Base-by-base conservation (phyloP, 2,329 filamentous ascomycete species). In the Penicillium sumatraense region DNA sequence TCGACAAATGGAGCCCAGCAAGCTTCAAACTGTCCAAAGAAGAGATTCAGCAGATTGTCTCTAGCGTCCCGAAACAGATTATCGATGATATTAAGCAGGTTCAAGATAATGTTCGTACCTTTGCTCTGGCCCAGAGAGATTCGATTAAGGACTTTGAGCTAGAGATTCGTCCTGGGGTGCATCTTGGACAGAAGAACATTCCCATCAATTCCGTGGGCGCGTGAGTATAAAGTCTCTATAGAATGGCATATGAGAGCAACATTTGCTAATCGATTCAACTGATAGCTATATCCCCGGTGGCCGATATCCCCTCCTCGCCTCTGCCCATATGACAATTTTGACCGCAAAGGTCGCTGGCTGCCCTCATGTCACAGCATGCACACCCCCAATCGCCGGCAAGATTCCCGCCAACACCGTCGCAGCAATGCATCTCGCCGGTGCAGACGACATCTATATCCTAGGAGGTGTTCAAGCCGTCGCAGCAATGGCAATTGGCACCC, bases 291-390 rank as follows among this genome's bases (percentile, higher is more conserved):
- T 83, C 36, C 80, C 80, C 1, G 81, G 80, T 5, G 80, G 81
- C 3, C 74, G 81, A 6, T 84, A 83, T 56, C 79, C 81, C 0
- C 72, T 83, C 2, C 77, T 83, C 2, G 81, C 81, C 1, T 80
- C 77, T 7, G 79, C 80, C 2, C 81, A 83, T 63, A 83, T 83
- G 81, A 83, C 81, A 2, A 82, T 83, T 44, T 64, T 83, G 4
- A 83, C 81, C 0, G 81, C 81, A 20, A 83, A 83, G 60, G 78
- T 79, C 4, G 81, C 81, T 5, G 81, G 81, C 2, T 80, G 83
- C 1, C 69, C 69, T n/a, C 68, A 78, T 47, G 80, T 83, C 3
- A 73, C 81, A 6, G 80, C 70, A 11, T 83, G 78, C 64, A 84
- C 81, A 5, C 81, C 81, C 4, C 82, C 81, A 0, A 81, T 81